Base-by-base conservation (phyloP, 2,329 filamentous ascomycete genomes). In the Colletotrichum lupini region DNA sequence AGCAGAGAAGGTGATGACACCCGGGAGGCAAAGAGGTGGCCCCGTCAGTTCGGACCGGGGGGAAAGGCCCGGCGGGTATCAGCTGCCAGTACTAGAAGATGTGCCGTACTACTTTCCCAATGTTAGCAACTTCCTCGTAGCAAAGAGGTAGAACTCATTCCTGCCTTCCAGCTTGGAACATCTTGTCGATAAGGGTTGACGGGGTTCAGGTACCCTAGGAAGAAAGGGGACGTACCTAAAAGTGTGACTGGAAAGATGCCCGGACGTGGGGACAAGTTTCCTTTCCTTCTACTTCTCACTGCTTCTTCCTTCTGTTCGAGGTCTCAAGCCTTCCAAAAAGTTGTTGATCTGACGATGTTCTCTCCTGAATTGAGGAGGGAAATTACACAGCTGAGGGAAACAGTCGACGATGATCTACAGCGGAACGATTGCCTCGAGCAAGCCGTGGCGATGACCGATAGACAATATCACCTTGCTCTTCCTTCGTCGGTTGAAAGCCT, bases 81-180 rank as follows among this genome's bases (percentile, higher is more conserved):
- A 30, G 37, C 35, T 24, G 32, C 69, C 42, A 30, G 52, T 28
- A 63, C 30, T 14, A 30, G n/a, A 59, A n/a, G 37, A 12, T 22
- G 52, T 68, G 16, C 53, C 32, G 22, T 32, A 12, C 70, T 73
- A 22, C 42, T 57, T 63, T 52, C 57, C 57, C 35, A 19, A 26
- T 26, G 58, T 72, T 60, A 68, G 63, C 52, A 46, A 24, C 42
- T 52, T 62, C 53, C 42, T 22, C 16, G 8, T 12, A 37, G 32
- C 11, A 22, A 12, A 46, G 9, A 19, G 28, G 4, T 22, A 14
- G 8, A 35, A 1, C n/a, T 12, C 46, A 55, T 55, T 64, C 61
- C 61, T 64, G 28, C 61, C 61, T 19, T 35, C 19, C 42, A 8
- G 24, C 46, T 57, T 42, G 58, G 24, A 49, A 28, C 28, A 52